Conservation (phyloP, 1,139 yeast species). For the Suhomyces yuchorum region DNA sequence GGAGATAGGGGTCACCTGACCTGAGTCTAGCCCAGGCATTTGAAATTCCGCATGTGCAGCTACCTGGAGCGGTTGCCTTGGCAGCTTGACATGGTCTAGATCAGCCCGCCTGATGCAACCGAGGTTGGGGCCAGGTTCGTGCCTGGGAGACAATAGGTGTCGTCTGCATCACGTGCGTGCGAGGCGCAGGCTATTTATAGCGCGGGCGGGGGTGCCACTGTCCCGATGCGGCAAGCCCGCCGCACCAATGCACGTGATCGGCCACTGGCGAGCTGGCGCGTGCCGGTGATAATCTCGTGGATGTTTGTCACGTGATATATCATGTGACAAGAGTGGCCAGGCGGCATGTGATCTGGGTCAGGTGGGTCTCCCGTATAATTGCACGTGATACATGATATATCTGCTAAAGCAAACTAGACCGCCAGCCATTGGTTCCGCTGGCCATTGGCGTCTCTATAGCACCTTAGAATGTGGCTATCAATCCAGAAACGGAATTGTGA, state of each 20-base stretch:
- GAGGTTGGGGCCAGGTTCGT: not conserved
- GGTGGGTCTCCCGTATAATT: too few relatives aligned
- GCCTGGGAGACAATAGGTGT: not conserved
- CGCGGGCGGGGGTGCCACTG: not conserved
- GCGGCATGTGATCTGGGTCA: not conserved
- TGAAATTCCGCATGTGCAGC: not conserved
- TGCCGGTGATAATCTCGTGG: too few relatives aligned
- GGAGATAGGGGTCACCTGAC: not conserved
- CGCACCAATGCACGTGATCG: not conserved
- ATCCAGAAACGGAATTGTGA: too few relatives aligned
- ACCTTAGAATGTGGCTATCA: too few relatives aligned
- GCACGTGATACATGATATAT: too few relatives aligned
- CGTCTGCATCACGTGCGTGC: not conserved
- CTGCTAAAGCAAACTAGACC: too few relatives aligned
- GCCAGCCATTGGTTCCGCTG: too few relatives aligned
- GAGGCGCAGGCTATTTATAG: not conserved
- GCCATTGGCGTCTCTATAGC: too few relatives aligned
- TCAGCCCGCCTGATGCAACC: constrained; percentile 1
- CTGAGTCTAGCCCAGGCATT: not conserved
- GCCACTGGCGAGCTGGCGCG: too few relatives aligned
- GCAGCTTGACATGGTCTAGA: constrained; percentile 1
- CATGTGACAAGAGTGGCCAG: not conserved
- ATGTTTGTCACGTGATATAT: not conserved
- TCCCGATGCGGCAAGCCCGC: too few relatives aligned
- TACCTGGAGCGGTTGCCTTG: not conserved